A percentile compares a stretch with the other conserved stretches of the same genome.
Conservation (phyloP, 2,329 filamentous ascomycete genomes). For the Monilinia laxa region DNA sequence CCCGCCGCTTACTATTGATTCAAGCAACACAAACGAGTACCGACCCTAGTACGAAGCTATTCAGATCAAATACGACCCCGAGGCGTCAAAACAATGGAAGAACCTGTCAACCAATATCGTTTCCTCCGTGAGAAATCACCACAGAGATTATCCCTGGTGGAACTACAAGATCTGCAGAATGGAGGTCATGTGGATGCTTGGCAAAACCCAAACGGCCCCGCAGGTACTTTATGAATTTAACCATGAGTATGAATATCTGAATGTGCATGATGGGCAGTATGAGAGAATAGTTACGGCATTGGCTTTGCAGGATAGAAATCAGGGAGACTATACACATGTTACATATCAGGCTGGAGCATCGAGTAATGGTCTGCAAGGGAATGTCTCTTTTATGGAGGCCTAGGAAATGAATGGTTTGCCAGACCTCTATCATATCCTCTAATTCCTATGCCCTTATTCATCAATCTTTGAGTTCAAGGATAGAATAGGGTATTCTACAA, state of each 20-base stretch:
- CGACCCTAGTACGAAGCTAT: background rate
- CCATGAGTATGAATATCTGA: background rate
- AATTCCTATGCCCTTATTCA: too few species aligned
- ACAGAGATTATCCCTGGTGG: background rate
- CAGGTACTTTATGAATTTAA: background rate
- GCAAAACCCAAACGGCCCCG: background rate
- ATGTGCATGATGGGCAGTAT: background rate
- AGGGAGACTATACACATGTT: background rate
- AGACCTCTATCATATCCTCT: fast-evolving
- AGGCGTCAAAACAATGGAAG: background rate
- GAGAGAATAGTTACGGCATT: background rate
- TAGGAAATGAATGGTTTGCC: background rate
- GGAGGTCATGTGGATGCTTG: background rate
- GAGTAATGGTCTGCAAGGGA: background rate
- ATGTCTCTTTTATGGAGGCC: slow-evolving; percentile 1
- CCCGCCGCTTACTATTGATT: background rate
- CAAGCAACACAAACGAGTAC: background rate
- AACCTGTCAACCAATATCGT: background rate
- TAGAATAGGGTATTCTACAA: too few species aligned
- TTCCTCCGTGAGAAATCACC: background rate
- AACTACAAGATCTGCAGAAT: slow-evolving; percentile 3
- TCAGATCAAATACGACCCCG: fast-evolving
- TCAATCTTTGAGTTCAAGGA: too few species aligned
- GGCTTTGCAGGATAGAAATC: background rate
- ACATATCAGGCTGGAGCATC: background rate